A percentile compares a stretch with the other conserved stretches of the same genome.
Evolutionary conservation across 2,329 filamentous ascomycete species (phyloP).

Genomic region (Trichoderma sp.): DNA sequence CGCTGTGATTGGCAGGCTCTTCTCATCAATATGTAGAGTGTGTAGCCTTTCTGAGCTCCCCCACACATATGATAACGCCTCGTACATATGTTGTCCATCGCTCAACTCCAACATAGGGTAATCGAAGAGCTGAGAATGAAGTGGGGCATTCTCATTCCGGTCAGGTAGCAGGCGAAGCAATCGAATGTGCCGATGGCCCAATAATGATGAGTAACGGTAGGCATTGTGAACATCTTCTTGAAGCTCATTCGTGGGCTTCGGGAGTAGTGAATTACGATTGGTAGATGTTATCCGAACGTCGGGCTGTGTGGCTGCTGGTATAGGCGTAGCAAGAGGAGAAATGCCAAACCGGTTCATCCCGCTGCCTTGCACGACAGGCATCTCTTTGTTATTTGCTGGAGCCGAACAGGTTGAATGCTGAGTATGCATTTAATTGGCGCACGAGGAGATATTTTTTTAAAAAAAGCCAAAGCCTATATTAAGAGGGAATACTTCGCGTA

Average conservation of each 20-base stretch:
- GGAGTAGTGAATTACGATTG: background rate
- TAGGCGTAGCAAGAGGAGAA: background rate
- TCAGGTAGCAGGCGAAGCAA: constrained; percentile 4
- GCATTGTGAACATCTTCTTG: background rate
- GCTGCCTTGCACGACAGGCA: background rate
- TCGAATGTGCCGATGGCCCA: background rate
- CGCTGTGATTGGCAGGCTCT: background rate
- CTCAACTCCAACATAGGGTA: background rate
- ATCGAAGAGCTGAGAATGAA: constrained; percentile 5
- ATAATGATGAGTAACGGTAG: background rate
- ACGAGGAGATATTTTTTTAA: background rate
- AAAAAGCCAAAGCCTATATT: background rate
- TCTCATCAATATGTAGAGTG: background rate
- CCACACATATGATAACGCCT: constrained; percentile 18
- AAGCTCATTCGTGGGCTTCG: background rate
- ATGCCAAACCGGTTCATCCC: background rate
- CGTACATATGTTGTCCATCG: constrained; percentile 1
- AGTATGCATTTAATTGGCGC: background rate
- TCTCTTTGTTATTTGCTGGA: background rate
- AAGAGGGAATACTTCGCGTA: background rate
- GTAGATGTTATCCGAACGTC: background rate
- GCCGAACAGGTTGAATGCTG: background rate
- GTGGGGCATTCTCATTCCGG: background rate
- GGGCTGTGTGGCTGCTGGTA: background rate
- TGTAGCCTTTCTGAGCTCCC: background rate